Evolutionary conservation across 805 yeast genomes (phyloP).

Genomic region (Lipomyces sp.): DNA sequence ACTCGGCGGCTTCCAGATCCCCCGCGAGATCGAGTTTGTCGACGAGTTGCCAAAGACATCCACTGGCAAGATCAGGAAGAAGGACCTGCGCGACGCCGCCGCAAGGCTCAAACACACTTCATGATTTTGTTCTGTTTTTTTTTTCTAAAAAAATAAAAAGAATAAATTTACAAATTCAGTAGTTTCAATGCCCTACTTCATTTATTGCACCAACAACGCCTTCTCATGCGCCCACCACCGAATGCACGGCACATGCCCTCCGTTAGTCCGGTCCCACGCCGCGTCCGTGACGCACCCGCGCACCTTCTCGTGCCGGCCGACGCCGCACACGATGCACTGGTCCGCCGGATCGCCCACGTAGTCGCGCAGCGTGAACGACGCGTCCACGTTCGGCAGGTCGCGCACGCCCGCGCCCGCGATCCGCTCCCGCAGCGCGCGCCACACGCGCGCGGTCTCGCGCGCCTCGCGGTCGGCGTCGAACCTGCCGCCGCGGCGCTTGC

Average conservation of each 20-base stretch:
- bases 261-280: constrained; percentile 21
- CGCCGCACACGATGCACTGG: constrained; percentile 26
- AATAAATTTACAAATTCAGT: background rate
- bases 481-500: constrained; percentile 20
- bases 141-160: background rate
- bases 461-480: constrained; percentile 28
- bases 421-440: constrained; percentile 23
- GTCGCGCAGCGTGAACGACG: constrained; percentile 12
- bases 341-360: constrained; percentile 16
- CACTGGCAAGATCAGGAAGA: constrained; percentile 40
- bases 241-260: constrained; percentile 25
- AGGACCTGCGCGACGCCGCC: constrained; percentile 35
- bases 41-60: constrained; percentile 38
- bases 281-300: constrained; percentile 12
- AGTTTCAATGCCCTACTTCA: too few relatives aligned
- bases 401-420: constrained; percentile 25
- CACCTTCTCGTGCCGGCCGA: constrained; percentile 18
- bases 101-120: background rate
- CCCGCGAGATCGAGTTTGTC: constrained; percentile 33
- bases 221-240: constrained; percentile 28
- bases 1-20: constrained; percentile 39
- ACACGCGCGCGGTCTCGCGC: constrained; percentile 21
- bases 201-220: constrained; percentile 21
- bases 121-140: background rate
- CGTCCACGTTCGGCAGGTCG: constrained; percentile 22